A percentile compares a stretch with the other conserved stretches of the same genome.
These are phyloP conservation scores for Lactarius evosmus DNA, from an alignment of 768 basidiomycete genomes.

Conservation along the genomic window DNA sequence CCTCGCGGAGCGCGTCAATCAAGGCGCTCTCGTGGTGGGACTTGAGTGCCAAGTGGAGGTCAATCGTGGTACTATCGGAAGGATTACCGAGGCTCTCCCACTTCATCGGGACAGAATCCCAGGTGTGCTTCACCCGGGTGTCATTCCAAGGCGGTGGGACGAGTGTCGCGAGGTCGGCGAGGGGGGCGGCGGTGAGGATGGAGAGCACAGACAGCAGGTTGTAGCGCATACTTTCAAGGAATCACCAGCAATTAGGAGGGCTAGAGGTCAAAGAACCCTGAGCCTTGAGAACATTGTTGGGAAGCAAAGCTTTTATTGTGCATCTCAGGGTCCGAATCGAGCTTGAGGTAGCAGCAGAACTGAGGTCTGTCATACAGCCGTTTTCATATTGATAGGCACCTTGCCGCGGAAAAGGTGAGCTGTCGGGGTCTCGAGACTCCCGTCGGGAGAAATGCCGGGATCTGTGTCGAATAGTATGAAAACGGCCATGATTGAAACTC, in stretches of 20 bases:
- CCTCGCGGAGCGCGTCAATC: background rate
- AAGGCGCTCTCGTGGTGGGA: background rate
- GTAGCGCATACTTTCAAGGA: background rate
- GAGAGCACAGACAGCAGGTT: background rate
- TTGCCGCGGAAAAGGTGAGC: too few relatives aligned
- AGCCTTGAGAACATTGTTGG: too few relatives aligned
- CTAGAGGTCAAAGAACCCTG: too few relatives aligned
- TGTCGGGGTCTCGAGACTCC: too few relatives aligned
- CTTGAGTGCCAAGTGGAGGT: background rate
- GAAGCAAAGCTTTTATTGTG: too few relatives aligned
- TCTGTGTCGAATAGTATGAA: too few relatives aligned
- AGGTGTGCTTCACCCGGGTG: background rate
- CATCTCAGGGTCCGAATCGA: too few relatives aligned
- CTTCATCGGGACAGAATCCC: background rate
- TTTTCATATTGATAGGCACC: too few relatives aligned
- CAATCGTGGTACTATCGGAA: background rate
- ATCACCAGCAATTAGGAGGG: background rate
- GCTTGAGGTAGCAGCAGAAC: too few relatives aligned
- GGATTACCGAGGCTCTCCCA: background rate
- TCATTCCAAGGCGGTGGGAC: background rate
- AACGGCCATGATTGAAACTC: too few relatives aligned
- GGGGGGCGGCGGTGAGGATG: background rate
- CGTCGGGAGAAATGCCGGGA: too few relatives aligned
- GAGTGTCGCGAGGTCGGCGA: background rate
- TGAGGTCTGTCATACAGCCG: too few relatives aligned